Conservation (phyloP, 495 filamentous ascomycete genomes). For the Tuber borchii region DNA sequence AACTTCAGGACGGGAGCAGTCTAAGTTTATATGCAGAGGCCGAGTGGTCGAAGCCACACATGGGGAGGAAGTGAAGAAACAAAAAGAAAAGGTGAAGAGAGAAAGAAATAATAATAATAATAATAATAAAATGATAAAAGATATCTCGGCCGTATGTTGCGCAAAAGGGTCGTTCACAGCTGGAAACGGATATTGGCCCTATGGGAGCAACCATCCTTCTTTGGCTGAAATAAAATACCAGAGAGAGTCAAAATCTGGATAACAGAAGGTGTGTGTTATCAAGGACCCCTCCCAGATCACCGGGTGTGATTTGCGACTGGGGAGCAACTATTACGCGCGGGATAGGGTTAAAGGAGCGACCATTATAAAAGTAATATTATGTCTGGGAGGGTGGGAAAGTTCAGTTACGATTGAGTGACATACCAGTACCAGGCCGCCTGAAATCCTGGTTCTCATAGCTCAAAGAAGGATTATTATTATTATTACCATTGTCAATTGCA, state of each 20-base stretch:
- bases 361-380: constrained; percentile 25
- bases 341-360: constrained; percentile 33
- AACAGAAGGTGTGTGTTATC: constrained; percentile 33
- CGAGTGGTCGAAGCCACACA: constrained; percentile 8
- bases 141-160: neutral
- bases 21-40: constrained; percentile 39
- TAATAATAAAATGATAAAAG: neutral
- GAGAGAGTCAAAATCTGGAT: constrained; percentile 22
- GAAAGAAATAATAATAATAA: neutral
- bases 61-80: neutral
- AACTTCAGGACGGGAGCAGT: constrained; percentile 24
- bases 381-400: neutral
- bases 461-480: neutral
- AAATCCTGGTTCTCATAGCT: constrained; percentile 10
- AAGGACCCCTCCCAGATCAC: constrained; percentile 26
- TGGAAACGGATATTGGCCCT: constrained; percentile 4
- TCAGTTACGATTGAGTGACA: too few relatives aligned
- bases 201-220: constrained; percentile 13
- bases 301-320: constrained; percentile 35
- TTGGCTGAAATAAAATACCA: constrained; percentile 20
- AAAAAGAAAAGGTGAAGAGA: neutral
- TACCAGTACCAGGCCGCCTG: constrained; percentile 13
- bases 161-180: neutral
- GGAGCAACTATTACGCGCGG: constrained; percentile 27
- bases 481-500: constrained; percentile 29